A percentile compares a stretch with the other conserved stretches of the same genome.
phyloP scores from a whole-genome alignment of 1,284 basidiomycete genomes.

The Apiotrichum laibachii region DNA sequence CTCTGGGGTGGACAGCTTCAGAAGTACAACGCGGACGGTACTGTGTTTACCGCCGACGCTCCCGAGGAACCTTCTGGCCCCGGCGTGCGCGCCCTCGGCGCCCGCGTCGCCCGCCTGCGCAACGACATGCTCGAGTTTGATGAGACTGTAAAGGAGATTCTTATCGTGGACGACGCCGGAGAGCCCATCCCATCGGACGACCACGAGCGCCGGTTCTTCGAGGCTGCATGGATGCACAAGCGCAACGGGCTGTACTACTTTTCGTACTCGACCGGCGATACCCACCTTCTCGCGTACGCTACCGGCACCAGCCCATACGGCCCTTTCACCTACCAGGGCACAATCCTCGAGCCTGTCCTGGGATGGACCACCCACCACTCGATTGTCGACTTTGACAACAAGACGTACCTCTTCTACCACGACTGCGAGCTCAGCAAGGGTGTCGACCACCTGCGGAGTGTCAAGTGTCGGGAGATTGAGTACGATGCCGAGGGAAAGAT shows the following conservation, averaged over 20 bases:
- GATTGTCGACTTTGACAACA: constrained; percentile 35
- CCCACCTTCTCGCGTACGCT: constrained; percentile 39
- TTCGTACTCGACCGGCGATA: constrained; percentile 43
- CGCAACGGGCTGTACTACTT: constrained; percentile 38
- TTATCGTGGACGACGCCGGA: constrained; percentile 29
- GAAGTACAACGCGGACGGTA: constrained; percentile 29
- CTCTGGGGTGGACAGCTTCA: constrained; percentile 46
- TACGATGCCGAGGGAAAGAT: constrained; percentile 28
- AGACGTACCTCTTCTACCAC: constrained; percentile 42
- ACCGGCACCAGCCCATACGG: constrained; percentile 31
- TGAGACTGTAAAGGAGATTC: constrained; percentile 28
- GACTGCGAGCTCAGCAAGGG: constrained; percentile 39
- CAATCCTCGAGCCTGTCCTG: constrained; percentile 36
- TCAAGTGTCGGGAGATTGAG: constrained; percentile 33
- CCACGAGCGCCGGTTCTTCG: constrained; percentile 44
- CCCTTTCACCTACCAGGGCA: constrained; percentile 38
- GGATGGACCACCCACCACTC: constrained; percentile 45
- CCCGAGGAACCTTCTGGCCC: constrained; percentile 32
- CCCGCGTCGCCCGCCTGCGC: constrained; percentile 33
- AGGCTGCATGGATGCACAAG: constrained; percentile 45
- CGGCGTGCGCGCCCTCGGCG: constrained; percentile 28
- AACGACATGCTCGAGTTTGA: constrained; percentile 35
- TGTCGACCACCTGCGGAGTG: constrained; percentile 36
- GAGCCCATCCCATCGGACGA: constrained; percentile 32
- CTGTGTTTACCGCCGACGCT: constrained; percentile 21